Conservation (phyloP, 2,329 filamentous ascomycete species). For the Diplodia mutila region DNA sequence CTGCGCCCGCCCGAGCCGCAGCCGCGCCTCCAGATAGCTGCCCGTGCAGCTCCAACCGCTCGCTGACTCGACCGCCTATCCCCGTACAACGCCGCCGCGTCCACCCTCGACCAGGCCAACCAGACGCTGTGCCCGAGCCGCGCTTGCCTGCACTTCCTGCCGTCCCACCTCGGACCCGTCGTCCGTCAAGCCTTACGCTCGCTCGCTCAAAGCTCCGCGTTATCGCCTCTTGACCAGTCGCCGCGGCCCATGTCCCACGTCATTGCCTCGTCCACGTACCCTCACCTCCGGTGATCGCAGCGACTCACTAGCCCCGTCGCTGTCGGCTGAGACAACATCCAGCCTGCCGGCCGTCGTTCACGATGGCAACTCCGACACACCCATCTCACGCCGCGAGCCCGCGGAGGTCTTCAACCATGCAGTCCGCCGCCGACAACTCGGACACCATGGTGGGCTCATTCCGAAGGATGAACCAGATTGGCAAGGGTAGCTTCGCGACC, state of each 20-base stretch:
- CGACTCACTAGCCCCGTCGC: slow-evolving; percentile 16
- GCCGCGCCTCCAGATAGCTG: slow-evolving; percentile 10
- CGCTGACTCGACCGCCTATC: slow-evolving; percentile 21
- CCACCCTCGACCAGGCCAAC: slow-evolving; percentile 11
- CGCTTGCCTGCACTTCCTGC: background rate
- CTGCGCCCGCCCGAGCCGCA: slow-evolving; percentile 10
- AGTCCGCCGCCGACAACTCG: slow-evolving; percentile 13
- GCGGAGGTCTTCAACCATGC: slow-evolving; percentile 20
- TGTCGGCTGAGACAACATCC: slow-evolving; percentile 14
- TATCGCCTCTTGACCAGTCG: slow-evolving; percentile 3
- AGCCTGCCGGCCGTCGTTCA: slow-evolving; percentile 11
- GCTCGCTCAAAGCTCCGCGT: slow-evolving; percentile 17
- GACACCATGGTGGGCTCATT: slow-evolving; percentile 70
- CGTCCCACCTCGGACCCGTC: slow-evolving; percentile 7
- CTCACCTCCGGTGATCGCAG: slow-evolving; percentile 26
- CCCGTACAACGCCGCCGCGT: slow-evolving; percentile 15
- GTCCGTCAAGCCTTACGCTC: slow-evolving; percentile 15
- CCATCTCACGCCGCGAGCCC: slow-evolving; percentile 21
- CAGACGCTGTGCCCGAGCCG: background rate
- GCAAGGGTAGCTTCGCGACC: slow-evolving; percentile 95
- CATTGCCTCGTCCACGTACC: slow-evolving; percentile 19
- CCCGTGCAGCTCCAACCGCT: slow-evolving; percentile 20
- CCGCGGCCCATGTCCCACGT: slow-evolving; percentile 25
- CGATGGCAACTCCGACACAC: slow-evolving; percentile 23
- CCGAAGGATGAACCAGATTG: slow-evolving; percentile 83